phyloP scores from a whole-genome alignment of 805 yeast species.

The Starmerella riodocensis region DNA sequence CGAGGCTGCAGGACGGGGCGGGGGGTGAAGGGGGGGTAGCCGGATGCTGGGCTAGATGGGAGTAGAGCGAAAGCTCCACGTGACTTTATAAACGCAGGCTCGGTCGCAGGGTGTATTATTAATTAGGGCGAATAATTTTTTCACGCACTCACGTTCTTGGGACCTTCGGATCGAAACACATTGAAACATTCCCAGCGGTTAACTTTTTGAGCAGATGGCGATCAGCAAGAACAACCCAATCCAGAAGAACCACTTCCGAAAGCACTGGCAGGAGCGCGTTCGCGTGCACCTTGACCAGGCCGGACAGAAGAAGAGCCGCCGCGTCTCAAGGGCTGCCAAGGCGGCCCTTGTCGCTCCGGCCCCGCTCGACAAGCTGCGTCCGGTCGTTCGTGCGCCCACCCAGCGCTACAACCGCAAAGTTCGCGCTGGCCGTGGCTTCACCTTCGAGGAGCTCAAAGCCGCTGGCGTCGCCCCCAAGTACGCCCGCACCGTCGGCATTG shows the following conservation, averaged over 20 bases:
- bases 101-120: too few species aligned
- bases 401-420: slow-evolving; percentile 98
- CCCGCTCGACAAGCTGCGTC: slow-evolving; percentile 93
- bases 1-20: too few species aligned
- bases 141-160: neutral
- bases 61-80: too few species aligned
- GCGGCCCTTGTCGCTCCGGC: slow-evolving; percentile 95
- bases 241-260: slow-evolving; percentile 99
- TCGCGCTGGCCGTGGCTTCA: slow-evolving; percentile 99
- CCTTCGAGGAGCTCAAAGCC: slow-evolving; percentile 95
- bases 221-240: slow-evolving; percentile 97
- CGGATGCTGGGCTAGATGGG: too few species aligned
- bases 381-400: slow-evolving; percentile 97
- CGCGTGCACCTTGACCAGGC: slow-evolving; percentile 99
- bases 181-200: slow-evolving; percentile 12
- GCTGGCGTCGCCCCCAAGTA: slow-evolving; percentile 78
- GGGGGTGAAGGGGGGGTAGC: too few species aligned
- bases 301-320: slow-evolving; percentile 96
- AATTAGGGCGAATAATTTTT: too few species aligned
- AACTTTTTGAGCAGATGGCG: slow-evolving; percentile 40
- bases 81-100: too few species aligned
- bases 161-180: neutral
- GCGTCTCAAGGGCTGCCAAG: slow-evolving; percentile 84
- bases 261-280: slow-evolving; percentile 99
- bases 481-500: slow-evolving; percentile 97